Evolutionary conservation across 495 filamentous ascomycete genomes (phyloP), one percentile per base, ranked within the genome.

Genomic region (Penicillium bialowiezense): DNA sequence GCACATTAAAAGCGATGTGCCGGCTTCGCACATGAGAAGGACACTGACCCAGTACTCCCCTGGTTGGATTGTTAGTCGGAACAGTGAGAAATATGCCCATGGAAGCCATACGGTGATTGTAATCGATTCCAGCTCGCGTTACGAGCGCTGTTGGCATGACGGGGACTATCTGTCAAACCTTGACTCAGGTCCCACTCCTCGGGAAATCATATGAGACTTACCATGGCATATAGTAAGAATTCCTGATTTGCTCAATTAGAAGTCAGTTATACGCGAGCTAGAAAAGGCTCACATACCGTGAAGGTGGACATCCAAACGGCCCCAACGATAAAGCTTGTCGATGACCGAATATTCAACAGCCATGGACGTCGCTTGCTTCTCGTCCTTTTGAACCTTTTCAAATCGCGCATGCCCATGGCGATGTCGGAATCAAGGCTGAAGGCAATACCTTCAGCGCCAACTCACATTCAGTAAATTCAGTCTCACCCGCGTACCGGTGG

Each of bases 301-400:
- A 88, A 88, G 1, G 81, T 73, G 14, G 78, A 84, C 31, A 84
- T 68, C 43, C 74, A 80, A 10, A 86, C 77, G 10, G 84, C 85
- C 31, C 66, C 64, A 37, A 84, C 53, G 38, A 86, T 86, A 60
- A 86, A 84, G 36, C 73, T 52, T 5, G 81, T 79, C 51, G 74
- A 80, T 20, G 82, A 85, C 5, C 83, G 79, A 64, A 72, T 75
- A 41, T 49, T 53, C 7, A 85, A 65, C 12, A 74, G 72, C 55
- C 66, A 66, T 31, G 76, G 77, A 5, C 63, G 64, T 20, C 47
- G 37, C 24, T 45, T 39, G 3, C 17, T 26, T 18, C 28, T 40
- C 7, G 23, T 32, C 14, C 7, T 28, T 39, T 49, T 50, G 18
- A 34, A 49, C 1, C 19, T 21, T 44, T 34, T 12, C 13, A 29